Conservation (phyloP, 1,284 basidiomycete genomes). For the Apiotrichum porosum region DNA sequence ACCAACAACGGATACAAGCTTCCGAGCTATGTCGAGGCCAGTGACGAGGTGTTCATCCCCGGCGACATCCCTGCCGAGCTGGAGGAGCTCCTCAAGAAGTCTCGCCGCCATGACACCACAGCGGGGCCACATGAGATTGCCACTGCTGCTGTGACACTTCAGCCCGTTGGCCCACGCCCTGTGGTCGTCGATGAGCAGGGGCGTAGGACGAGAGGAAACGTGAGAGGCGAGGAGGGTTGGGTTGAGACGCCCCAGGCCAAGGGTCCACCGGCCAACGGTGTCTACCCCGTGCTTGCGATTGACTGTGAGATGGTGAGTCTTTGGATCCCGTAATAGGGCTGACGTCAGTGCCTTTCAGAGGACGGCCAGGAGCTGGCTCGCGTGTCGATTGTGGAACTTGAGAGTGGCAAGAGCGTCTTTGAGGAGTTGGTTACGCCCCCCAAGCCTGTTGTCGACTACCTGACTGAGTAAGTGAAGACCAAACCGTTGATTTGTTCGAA, state of each 20-base stretch:
- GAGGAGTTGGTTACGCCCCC: conserved; percentile 81
- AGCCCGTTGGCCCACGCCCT: not conserved
- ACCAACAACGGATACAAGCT: conserved; percentile 82
- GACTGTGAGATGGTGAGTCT: conserved; percentile 87
- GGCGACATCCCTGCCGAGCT: conserved; percentile 19
- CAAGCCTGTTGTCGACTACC: conserved; percentile 76
- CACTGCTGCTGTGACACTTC: not conserved
- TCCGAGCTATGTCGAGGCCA: conserved; percentile 64
- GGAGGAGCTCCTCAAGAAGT: conserved; percentile 6
- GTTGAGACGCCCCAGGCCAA: conserved; percentile 63
- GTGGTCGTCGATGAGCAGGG: conserved; percentile 12
- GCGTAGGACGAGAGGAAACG: conserved; percentile 50
- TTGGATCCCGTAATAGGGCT: not conserved
- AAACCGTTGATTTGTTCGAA: not conserved
- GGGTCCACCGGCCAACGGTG: conserved; percentile 28
- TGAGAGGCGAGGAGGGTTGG: conserved; percentile 56
- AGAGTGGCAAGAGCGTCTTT: conserved; percentile 65
- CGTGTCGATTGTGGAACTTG: conserved; percentile 73
- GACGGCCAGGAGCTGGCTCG: conserved; percentile 81
- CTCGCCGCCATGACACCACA: not conserved
- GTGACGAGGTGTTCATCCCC: conserved; percentile 26
- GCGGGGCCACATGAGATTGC: not conserved
- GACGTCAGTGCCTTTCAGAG: conserved; percentile 67
- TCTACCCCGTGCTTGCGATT: conserved; percentile 52
- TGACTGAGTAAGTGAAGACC: conserved; percentile 65